phyloP scores from a whole-genome alignment of 768 basidiomycete genomes.

The Rubroboletus satanas region DNA sequence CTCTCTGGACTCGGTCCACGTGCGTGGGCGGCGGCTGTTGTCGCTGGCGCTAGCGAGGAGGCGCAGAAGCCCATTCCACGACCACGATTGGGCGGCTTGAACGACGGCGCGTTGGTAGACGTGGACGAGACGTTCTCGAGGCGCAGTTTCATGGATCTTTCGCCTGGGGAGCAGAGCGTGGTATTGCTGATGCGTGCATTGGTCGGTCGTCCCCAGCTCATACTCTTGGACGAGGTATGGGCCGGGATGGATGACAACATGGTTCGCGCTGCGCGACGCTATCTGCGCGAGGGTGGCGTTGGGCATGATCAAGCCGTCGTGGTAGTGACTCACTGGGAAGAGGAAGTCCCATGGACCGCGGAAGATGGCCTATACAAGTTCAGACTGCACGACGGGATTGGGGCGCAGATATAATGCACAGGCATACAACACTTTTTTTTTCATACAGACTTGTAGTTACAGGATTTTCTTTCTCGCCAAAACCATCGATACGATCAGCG shows the following conservation, averaged over 20 bases:
- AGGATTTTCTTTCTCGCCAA: not conserved
- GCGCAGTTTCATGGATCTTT: constrained; percentile 57
- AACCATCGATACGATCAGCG: not conserved
- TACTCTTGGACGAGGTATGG: constrained; percentile 91
- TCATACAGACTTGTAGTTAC: not conserved
- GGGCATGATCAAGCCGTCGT: constrained; percentile 68
- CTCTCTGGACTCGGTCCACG: constrained; percentile 59
- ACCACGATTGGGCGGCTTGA: too few relatives aligned
- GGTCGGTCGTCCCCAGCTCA: constrained; percentile 65
- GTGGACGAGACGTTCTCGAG: constrained; percentile 42
- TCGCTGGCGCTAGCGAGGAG: not conserved
- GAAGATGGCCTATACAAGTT: constrained; percentile 48
- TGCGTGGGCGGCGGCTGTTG: constrained; percentile 36
- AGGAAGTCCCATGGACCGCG: constrained; percentile 80
- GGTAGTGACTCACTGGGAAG: constrained; percentile 87
- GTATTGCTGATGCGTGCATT: constrained; percentile 84
- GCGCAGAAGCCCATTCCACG: not conserved
- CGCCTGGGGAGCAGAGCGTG: constrained; percentile 73
- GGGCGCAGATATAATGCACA: constrained; percentile 9
- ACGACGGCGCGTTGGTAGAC: not conserved
- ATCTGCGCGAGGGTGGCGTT: constrained; percentile 55
- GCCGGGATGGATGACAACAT: constrained; percentile 86
- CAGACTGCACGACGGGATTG: constrained; percentile 35
- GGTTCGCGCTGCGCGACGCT: constrained; percentile 59
- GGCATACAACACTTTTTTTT: not conserved